Conservation (phyloP, 495 filamentous ascomycete genomes). For the Amniculicola lignicola region DNA sequence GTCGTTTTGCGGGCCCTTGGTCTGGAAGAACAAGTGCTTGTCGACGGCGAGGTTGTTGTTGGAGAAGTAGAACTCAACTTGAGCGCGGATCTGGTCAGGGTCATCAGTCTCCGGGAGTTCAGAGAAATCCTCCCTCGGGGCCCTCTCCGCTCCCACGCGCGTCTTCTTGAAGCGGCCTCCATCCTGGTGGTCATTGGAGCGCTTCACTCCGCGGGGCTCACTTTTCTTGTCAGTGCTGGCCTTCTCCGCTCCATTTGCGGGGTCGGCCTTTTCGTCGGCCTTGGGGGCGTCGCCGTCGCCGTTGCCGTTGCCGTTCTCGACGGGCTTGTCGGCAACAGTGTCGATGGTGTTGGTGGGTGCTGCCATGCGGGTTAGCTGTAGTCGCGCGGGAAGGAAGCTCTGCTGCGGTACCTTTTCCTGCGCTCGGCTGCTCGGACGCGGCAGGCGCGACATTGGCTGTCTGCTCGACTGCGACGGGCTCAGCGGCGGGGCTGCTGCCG, state of each 20-base stretch:
- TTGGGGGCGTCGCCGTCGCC: background rate
- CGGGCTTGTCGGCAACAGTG: background rate
- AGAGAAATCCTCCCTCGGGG: background rate
- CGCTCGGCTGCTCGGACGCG: background rate
- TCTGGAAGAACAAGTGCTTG: conserved; percentile 74
- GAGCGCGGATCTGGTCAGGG: conserved; percentile 72
- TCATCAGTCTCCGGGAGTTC: conserved; percentile 65
- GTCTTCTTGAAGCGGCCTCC: background rate
- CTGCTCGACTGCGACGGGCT: background rate
- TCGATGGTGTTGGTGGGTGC: background rate
- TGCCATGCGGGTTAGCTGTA: too few species aligned
- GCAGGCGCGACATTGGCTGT: background rate
- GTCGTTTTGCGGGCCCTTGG: conserved; percentile 73
- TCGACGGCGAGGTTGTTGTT: conserved; percentile 87
- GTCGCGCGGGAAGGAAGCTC: too few species aligned
- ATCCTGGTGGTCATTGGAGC: background rate
- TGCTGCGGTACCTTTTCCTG: background rate
- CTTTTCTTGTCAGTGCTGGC: conserved; percentile 8
- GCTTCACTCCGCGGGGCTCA: background rate
- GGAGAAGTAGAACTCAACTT: conserved; percentile 97
- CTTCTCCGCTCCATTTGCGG: background rate
- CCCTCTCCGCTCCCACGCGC: background rate
- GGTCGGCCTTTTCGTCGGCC: background rate
- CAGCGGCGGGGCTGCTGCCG: background rate
- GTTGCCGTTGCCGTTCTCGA: background rate